Evolutionary conservation across 345 rosid species (phyloP).

Genomic region (Linum usitatissimum): DNA sequence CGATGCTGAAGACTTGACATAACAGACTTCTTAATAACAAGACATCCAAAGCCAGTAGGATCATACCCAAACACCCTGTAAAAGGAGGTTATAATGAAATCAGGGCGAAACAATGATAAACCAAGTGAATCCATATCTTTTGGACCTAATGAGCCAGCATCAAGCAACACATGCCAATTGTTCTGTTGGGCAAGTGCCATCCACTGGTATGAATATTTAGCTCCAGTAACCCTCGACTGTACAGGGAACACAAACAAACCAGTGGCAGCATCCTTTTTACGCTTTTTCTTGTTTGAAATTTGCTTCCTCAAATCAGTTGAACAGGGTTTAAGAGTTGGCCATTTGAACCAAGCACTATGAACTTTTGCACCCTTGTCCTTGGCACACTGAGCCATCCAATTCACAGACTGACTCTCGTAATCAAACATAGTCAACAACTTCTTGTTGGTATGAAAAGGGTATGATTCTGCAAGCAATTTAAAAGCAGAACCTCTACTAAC

Average conservation of each 20-base stretch:
- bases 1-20: slow-evolving; percentile 63
- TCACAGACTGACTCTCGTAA: slow-evolving; percentile 88
- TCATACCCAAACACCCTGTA: slow-evolving; percentile 68
- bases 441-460: slow-evolving; percentile 66
- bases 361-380: slow-evolving; percentile 80
- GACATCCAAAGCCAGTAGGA: slow-evolving; percentile 79
- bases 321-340: slow-evolving; percentile 77
- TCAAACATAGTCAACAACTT: slow-evolving; percentile 76
- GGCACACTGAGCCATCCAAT: slow-evolving; percentile 82
- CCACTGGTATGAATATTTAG: slow-evolving; percentile 88
- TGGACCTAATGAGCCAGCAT: slow-evolving; percentile 76
- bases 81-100: slow-evolving; percentile 73
- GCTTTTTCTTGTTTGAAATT: slow-evolving; percentile 57
- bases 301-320: slow-evolving; percentile 72
- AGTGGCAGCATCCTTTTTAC: slow-evolving; percentile 66
- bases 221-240: slow-evolving; percentile 74
- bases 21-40: slow-evolving; percentile 74
- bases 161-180: slow-evolving; percentile 74
- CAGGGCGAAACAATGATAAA: slow-evolving; percentile 72
- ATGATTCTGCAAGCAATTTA: slow-evolving; percentile 66
- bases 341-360: slow-evolving; percentile 79
- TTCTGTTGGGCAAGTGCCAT: slow-evolving; percentile 82
- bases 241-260: slow-evolving; percentile 83
- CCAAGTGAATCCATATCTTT: slow-evolving; percentile 90
- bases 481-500: slow-evolving; percentile 89